A percentile compares a stretch with the other conserved stretches of the same genome.
Conservation (phyloP, 768 basidiomycete species). For the Lactarius quietus region DNA sequence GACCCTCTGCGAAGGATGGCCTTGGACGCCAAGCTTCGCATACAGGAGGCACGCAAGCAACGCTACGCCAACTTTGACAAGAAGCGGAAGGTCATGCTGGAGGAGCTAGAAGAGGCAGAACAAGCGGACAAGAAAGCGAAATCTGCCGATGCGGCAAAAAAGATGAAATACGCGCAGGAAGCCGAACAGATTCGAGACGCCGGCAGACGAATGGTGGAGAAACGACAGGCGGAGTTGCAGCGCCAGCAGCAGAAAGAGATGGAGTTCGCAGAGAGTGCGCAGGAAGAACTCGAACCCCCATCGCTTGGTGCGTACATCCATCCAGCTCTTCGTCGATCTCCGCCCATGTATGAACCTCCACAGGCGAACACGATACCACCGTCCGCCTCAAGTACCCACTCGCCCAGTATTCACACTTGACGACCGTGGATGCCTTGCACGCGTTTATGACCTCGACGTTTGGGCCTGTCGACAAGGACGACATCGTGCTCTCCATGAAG, state of each 20-base stretch:
- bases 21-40: slow-evolving; percentile 72
- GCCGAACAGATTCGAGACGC: slow-evolving; percentile 74
- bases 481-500: slow-evolving; percentile 67
- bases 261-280: slow-evolving; percentile 33
- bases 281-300: slow-evolving; percentile 49
- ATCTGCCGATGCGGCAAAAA: slow-evolving; percentile 57
- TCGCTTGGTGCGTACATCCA: slow-evolving; percentile 41
- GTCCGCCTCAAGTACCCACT: slow-evolving; percentile 67
- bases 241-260: slow-evolving; percentile 41
- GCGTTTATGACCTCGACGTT: slow-evolving; percentile 51
- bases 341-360: background rate
- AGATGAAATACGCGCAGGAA: slow-evolving; percentile 51
- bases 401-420: slow-evolving; percentile 54
- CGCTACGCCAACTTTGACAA: slow-evolving; percentile 67
- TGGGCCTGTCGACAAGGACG: slow-evolving; percentile 57
- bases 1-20: slow-evolving; percentile 77
- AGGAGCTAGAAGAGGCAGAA: slow-evolving; percentile 75
- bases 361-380: slow-evolving; percentile 70
- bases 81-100: slow-evolving; percentile 70
- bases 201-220: slow-evolving; percentile 63
- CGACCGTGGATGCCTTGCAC: slow-evolving; percentile 46
- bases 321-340: background rate
- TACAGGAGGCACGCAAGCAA: slow-evolving; percentile 62
- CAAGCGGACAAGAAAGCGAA: slow-evolving; percentile 70
- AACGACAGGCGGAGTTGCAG: slow-evolving; percentile 53